Percentiles rank a stretch among this genome's conserved stretches.
phyloP scores from a whole-genome alignment of 306 rosid species.

The Dalbergia cochinchinensis region DNA sequence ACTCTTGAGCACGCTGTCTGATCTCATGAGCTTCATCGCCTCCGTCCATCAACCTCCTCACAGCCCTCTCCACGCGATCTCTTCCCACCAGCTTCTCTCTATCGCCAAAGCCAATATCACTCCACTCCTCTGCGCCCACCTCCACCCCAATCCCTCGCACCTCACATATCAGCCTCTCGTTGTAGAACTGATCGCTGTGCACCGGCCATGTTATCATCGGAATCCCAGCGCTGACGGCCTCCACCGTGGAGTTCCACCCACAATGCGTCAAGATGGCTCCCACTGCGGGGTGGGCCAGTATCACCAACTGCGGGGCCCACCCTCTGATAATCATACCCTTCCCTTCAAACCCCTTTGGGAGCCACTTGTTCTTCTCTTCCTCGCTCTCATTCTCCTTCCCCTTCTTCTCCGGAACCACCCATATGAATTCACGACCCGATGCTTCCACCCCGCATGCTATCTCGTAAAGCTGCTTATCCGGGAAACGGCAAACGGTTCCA shows the following conservation, averaged over 20 bases:
- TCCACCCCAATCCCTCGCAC: conserved; percentile 50
- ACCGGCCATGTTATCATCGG: conserved; percentile 54
- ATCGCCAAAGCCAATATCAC: rapidly evolving
- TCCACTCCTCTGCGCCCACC: conserved; percentile 46
- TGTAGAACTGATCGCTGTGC: conserved; percentile 44
- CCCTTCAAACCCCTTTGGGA: conserved; percentile 44
- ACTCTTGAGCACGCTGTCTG: conserved; percentile 20
- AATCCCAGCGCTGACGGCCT: conserved; percentile 32
- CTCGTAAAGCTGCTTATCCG: conserved; percentile 44
- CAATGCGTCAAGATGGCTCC: conserved; percentile 48
- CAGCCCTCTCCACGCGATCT: conserved; percentile 25
- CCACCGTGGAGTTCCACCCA: conserved; percentile 47
- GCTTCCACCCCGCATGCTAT: conserved; percentile 47
- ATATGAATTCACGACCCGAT: conserved; percentile 25
- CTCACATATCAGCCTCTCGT: conserved; percentile 46
- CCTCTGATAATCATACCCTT: conserved; percentile 47
- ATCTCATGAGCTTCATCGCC: conserved; percentile 41
- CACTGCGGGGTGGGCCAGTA: conserved; percentile 29
- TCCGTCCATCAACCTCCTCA: conserved; percentile 48
- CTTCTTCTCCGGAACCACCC: conserved; percentile 52
- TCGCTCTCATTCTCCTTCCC: conserved; percentile 29
- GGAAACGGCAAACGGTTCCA: conserved; percentile 38
- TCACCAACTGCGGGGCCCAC: conserved; percentile 48
- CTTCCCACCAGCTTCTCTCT: conserved; percentile 5
- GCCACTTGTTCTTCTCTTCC: conserved; percentile 46